Evolutionary conservation across 257 asterid genomes (phyloP).

Genomic region (Scutellaria minor): DNA sequence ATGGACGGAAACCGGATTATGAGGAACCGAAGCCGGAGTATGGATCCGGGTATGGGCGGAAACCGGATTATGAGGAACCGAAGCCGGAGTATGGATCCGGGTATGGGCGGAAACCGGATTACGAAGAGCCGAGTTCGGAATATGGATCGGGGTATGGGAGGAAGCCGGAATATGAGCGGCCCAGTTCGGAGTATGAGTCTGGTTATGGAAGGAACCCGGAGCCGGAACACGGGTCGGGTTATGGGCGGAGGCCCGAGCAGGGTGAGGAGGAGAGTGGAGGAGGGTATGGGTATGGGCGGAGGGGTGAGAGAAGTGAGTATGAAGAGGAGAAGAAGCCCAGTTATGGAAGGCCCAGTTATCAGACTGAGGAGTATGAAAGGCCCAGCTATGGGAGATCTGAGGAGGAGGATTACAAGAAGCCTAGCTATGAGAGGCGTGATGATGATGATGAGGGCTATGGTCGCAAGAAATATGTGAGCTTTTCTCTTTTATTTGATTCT

Average conservation of each 20-base stretch:
- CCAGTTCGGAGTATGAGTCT: constrained; percentile 41
- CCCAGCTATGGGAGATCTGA: constrained; percentile 71
- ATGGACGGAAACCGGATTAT: constrained; percentile 38
- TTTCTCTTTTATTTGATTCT: background rate
- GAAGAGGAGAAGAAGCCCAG: constrained; percentile 48
- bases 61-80: constrained; percentile 19
- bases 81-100: constrained; percentile 41
- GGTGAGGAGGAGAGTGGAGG: constrained; percentile 36
- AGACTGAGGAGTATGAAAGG: constrained; percentile 49
- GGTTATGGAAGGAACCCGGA: constrained; percentile 42
- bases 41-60: constrained; percentile 54
- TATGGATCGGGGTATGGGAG: constrained; percentile 36
- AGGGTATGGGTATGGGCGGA: constrained; percentile 37
- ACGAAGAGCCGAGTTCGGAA: constrained; percentile 36
- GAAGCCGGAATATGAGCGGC: constrained; percentile 37
- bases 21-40: constrained; percentile 36
- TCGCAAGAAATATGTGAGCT: constrained; percentile 76
- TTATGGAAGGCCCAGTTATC: constrained; percentile 44
- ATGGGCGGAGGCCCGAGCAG: constrained; percentile 39
- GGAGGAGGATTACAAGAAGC: constrained; percentile 62
- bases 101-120: constrained; percentile 40
- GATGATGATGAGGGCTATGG: constrained; percentile 58
- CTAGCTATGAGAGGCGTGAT: constrained; percentile 58
- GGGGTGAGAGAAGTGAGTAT: constrained; percentile 38
- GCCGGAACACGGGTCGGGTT: constrained; percentile 40